These are phyloP conservation scores for Tulasnella sp. DNA, from an alignment of 768 basidiomycete species.

Conservation along the genomic window DNA sequence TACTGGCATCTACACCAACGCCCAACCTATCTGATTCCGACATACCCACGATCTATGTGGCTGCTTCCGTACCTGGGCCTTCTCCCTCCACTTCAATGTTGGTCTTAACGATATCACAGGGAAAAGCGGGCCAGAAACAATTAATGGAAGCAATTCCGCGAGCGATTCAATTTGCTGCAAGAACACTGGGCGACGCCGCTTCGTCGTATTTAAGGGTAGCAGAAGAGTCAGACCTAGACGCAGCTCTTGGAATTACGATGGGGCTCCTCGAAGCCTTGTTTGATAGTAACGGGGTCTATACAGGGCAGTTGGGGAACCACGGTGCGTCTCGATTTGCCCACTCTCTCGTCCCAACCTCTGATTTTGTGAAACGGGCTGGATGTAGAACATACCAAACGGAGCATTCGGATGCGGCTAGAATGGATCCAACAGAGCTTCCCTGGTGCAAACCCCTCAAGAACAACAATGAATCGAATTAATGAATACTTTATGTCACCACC, in stretches of 20 bases:
- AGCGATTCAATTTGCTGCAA: constrained; percentile 46
- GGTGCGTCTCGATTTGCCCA: not conserved
- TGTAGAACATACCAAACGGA: constrained; percentile 44
- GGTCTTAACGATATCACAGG: constrained; percentile 33
- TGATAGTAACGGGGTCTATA: constrained; percentile 44
- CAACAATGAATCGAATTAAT: constrained; percentile 75
- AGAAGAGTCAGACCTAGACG: constrained; percentile 58
- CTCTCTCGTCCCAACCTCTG: not conserved
- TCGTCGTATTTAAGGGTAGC: constrained; percentile 46
- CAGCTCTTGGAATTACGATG: constrained; percentile 59
- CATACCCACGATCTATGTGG: not conserved
- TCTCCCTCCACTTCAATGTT: not conserved
- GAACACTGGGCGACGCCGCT: constrained; percentile 36
- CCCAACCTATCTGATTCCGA: not conserved
- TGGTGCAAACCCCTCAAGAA: constrained; percentile 75
- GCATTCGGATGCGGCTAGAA: constrained; percentile 70
- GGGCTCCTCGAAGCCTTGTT: constrained; percentile 58
- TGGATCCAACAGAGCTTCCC: constrained; percentile 79
- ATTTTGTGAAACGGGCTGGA: not conserved
- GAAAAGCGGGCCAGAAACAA: constrained; percentile 52
- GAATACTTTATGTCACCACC: constrained; percentile 55
- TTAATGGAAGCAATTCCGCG: constrained; percentile 52
- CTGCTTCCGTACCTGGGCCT: not conserved
- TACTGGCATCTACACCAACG: not conserved
- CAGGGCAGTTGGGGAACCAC: not conserved